Evolutionary conservation across 352 stramenopile species (phyloP).

Genomic region (Peronospora tabacina): DNA sequence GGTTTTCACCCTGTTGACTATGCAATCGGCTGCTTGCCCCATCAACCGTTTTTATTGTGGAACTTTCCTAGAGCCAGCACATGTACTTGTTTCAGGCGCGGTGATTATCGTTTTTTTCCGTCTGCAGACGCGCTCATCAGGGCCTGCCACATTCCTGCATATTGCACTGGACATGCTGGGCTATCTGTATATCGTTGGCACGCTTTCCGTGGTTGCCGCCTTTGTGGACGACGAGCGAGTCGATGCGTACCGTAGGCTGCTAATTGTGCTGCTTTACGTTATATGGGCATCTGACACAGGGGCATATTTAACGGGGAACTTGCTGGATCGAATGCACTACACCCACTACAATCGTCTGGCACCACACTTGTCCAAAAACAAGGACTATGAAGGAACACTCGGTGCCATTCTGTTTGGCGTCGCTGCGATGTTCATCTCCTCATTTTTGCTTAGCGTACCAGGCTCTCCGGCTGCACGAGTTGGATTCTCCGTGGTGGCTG

Average conservation of each 20-base stretch:
- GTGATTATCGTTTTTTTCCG: constrained; percentile 55
- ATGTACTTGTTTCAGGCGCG: constrained; percentile 45
- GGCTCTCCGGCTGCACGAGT: too few relatives aligned
- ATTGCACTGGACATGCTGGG: too few relatives aligned
- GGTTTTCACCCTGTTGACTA: constrained; percentile 62
- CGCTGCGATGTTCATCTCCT: too few relatives aligned
- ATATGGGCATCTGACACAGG: constrained; percentile 27
- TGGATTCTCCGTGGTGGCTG: too few relatives aligned
- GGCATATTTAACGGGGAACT: too few relatives aligned
- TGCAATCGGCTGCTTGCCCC: constrained; percentile 61
- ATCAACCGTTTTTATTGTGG: constrained; percentile 69
- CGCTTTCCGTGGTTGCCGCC: constrained; percentile 48
- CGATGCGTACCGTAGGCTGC: constrained; percentile 47
- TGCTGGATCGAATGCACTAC: too few relatives aligned
- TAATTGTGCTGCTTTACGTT: constrained; percentile 29
- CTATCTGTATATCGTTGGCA: constrained; percentile 2
- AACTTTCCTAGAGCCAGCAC: constrained; percentile 37
- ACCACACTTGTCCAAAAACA: too few relatives aligned
- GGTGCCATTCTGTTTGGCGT: too few relatives aligned
- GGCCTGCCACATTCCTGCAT: too few relatives aligned
- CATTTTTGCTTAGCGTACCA: too few relatives aligned
- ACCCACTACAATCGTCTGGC: too few relatives aligned
- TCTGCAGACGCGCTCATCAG: constrained; percentile 21
- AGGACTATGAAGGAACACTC: too few relatives aligned
- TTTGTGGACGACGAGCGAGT: constrained; percentile 57